Evolutionary conservation across 495 filamentous ascomycete species (phyloP).

Genomic region (Darksidea phi): DNA sequence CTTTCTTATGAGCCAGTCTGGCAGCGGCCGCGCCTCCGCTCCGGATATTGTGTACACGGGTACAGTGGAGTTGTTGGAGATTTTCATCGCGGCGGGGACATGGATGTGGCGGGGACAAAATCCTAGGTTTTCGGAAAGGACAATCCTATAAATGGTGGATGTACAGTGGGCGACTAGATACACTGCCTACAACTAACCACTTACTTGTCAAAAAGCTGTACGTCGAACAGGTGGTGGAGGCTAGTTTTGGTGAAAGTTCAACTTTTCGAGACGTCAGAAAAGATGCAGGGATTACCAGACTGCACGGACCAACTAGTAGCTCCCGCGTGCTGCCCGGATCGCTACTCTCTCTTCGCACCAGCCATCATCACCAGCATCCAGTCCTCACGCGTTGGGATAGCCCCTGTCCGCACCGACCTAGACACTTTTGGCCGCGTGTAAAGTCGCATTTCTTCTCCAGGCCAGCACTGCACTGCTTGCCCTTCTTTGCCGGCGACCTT

Average conservation of each 20-base stretch:
- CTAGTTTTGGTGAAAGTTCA: too few relatives aligned
- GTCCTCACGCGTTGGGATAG: too few relatives aligned
- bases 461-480: not conserved
- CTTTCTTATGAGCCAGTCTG: conserved; percentile 90
- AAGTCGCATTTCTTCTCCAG: not conserved
- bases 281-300: not conserved
- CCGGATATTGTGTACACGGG: conserved; percentile 97
- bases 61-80: conserved; percentile 81
- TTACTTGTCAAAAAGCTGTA: too few relatives aligned
- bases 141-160: too few relatives aligned
- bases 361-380: too few relatives aligned
- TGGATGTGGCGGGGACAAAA: not conserved
- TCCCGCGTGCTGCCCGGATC: not conserved
- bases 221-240: too few relatives aligned
- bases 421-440: not conserved
- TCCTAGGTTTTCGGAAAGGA: not conserved
- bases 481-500: not conserved
- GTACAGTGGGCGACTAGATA: too few relatives aligned
- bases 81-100: conserved; percentile 62
- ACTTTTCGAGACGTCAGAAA: not conserved
- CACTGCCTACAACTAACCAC: too few relatives aligned
- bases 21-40: conserved; percentile 81
- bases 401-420: too few relatives aligned
- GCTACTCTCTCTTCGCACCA: not conserved
- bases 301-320: not conserved